Percentiles rank a stretch among this genome's conserved stretches.
Conservation (phyloP, 2,329 filamentous ascomycete genomes). For the Botrytis fragariae region DNA sequence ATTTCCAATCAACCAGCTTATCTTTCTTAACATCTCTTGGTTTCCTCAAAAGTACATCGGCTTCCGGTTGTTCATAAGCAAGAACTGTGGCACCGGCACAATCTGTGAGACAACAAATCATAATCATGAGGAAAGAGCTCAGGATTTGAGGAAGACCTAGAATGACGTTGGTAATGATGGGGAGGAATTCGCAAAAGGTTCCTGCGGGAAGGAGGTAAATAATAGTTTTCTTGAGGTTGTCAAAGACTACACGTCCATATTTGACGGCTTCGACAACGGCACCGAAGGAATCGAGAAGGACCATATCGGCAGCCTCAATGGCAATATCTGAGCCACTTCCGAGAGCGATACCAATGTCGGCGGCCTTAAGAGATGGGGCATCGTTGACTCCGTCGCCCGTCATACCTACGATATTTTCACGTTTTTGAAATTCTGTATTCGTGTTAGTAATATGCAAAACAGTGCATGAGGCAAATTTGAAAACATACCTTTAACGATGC, state of each 20-base stretch:
- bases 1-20: conserved; percentile 67
- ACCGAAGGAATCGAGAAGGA: conserved; percentile 65
- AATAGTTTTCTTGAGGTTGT: conserved; percentile 72
- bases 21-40: conserved; percentile 68
- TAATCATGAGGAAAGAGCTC: conserved; percentile 55
- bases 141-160: conserved; percentile 60
- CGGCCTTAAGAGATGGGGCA: conserved; percentile 55
- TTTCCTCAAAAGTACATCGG: conserved; percentile 66
- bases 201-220: conserved; percentile 59
- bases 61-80: conserved; percentile 73
- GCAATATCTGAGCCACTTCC: conserved; percentile 58
- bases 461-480: neutral
- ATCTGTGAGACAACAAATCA: conserved; percentile 64
- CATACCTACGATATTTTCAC: conserved; percentile 53
- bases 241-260: conserved; percentile 73
- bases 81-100: conserved; percentile 68
- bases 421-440: conserved; percentile 45
- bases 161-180: conserved; percentile 57
- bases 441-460: neutral
- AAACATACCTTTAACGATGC: conserved; percentile 63
- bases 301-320: conserved; percentile 61
- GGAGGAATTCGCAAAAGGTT: conserved; percentile 57
- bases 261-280: conserved; percentile 70
- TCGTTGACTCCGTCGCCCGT: conserved; percentile 49
- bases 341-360: conserved; percentile 63